Percentiles rank a stretch among this genome's conserved stretches.
Evolutionary conservation across 352 stramenopile species (phyloP).

Genomic region (Pythium volutum): DNA sequence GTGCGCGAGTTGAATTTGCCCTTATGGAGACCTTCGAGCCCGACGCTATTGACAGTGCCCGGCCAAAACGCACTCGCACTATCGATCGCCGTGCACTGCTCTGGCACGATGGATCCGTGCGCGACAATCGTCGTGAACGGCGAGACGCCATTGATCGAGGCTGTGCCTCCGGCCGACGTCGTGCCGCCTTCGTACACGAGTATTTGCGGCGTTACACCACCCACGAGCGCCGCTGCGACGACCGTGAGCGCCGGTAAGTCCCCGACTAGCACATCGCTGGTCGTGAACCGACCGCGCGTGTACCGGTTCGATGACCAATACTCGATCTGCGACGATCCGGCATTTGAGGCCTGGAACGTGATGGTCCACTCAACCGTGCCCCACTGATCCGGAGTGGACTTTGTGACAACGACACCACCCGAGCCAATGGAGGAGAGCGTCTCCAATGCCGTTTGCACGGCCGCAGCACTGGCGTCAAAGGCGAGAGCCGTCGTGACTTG

Average conservation of each 20-base stretch:
- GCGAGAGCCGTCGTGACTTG: conserved; percentile 56
- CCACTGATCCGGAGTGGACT: conserved; percentile 27
- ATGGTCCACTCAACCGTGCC: conserved; percentile 48
- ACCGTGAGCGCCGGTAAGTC: conserved; percentile 38
- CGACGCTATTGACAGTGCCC: conserved; percentile 52
- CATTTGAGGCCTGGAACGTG: conserved; percentile 48
- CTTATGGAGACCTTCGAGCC: conserved; percentile 53
- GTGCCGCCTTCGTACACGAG: conserved; percentile 34
- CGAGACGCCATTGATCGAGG: conserved; percentile 41
- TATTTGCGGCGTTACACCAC: conserved; percentile 29
- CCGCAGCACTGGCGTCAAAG: conserved; percentile 56
- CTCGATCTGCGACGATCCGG: conserved; percentile 46
- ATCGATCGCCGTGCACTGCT: conserved; percentile 67
- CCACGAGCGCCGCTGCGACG: conserved; percentile 29
- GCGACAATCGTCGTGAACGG: conserved; percentile 57
- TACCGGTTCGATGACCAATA: conserved; percentile 72
- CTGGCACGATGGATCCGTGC: conserved; percentile 54
- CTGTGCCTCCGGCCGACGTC: conserved; percentile 29
- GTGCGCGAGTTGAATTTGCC: conserved; percentile 64
- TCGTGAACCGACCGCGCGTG: conserved; percentile 37
- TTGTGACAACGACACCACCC: conserved; percentile 41
- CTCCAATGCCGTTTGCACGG: conserved; percentile 60
- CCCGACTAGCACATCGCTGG: conserved; percentile 48
- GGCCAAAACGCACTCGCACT: conserved; percentile 54
- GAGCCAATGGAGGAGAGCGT: conserved; percentile 46